A percentile compares a stretch with the other conserved stretches of the same genome.
Conservation (phyloP, 2,329 filamentous ascomycete genomes). For the Pyrenophora tritici-repentis region DNA sequence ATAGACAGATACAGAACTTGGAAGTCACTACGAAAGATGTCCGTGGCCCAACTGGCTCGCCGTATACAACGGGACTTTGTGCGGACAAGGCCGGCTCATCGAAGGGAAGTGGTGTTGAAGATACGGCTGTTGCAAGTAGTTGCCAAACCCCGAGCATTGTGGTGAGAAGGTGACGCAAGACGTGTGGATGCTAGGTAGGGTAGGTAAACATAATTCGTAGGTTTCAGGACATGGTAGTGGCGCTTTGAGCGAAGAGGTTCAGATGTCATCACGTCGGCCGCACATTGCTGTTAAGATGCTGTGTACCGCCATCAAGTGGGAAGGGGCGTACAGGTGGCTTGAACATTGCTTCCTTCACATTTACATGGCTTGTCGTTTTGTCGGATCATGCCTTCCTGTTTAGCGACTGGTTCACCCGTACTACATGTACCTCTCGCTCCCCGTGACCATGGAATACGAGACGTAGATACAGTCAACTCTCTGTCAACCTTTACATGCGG, state of each 20-base stretch:
- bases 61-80: background rate
- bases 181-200: background rate
- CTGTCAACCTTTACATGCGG: background rate
- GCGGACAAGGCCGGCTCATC: background rate
- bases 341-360: no score
- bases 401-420: no score
- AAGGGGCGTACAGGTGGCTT: no score
- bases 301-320: no score
- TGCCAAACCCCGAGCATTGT: background rate
- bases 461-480: no score
- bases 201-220: background rate
- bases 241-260: no score
- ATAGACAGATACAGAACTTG: constrained; percentile 2
- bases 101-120: background rate
- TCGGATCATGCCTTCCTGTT: background rate
- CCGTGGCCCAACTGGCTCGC: background rate
- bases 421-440: no score
- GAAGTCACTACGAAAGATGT: constrained; percentile 1
- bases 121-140: background rate
- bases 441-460: no score
- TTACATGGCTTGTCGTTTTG: background rate
- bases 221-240: background rate
- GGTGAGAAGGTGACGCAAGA: background rate
- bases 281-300: no score
- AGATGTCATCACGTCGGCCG: no score